Percentiles rank a stretch among this genome's conserved stretches.
phyloP scores from a whole-genome alignment of 2,329 filamentous ascomycete species.

The Parastagonospora nodorum region DNA sequence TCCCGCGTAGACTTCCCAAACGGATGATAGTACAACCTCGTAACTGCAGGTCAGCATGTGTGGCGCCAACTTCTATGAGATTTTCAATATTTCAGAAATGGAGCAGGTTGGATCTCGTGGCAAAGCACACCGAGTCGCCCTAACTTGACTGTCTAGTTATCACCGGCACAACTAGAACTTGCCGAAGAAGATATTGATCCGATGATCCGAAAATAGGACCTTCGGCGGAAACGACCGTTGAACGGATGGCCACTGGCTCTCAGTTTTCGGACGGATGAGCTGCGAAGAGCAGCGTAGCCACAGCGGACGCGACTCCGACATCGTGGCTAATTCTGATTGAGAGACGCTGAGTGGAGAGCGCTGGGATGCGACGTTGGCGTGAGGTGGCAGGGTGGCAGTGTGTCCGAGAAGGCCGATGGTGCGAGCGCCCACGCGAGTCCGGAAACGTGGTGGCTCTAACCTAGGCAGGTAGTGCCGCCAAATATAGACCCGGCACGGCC shows the following conservation, averaged over 20 bases:
- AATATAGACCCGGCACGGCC: conserved; percentile 14
- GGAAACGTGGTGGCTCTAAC: conserved; percentile 4
- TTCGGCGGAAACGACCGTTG: background rate
- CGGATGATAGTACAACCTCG: conserved; percentile 14
- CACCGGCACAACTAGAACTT: conserved; percentile 17
- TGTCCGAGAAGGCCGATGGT: conserved; percentile 7
- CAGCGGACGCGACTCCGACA: conserved; percentile 15
- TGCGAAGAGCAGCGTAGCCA: conserved; percentile 9
- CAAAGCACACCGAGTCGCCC: conserved; percentile 5
- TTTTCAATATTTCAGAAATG: conserved; percentile 13
- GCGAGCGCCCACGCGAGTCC: conserved; percentile 3
- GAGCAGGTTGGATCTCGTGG: conserved; percentile 6
- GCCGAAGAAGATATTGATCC: background rate
- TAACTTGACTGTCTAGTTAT: conserved; percentile 6
- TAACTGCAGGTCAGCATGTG: conserved; percentile 31
- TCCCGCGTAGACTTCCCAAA: conserved; percentile 18
- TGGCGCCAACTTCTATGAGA: conserved; percentile 14
- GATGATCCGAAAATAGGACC: background rate
- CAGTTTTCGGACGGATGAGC: no score
- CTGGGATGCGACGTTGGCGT: conserved; percentile 15
- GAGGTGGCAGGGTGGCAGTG: conserved; percentile 17
- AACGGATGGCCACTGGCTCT: no score
- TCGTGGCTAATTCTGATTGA: background rate
- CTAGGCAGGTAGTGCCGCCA: conserved; percentile 11
- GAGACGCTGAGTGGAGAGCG: conserved; percentile 1